Percentiles rank a stretch among this genome's conserved stretches.
Evolutionary conservation across 225 moss, liverwort and hornwort species (phyloP).

Genomic region (Pleurozium schreberi): DNA sequence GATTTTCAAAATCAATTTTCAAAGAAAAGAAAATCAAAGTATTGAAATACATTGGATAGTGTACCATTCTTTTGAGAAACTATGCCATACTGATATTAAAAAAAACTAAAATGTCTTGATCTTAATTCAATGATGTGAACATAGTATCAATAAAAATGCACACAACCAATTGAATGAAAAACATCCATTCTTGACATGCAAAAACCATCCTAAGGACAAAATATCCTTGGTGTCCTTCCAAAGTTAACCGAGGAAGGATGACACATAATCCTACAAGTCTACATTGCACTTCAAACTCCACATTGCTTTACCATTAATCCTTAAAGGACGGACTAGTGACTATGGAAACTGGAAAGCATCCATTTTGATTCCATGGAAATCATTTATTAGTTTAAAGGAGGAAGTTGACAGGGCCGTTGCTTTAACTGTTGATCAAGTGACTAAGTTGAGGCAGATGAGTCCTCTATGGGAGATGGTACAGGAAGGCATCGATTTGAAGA

Average conservation of each 20-base stretch:
- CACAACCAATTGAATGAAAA: not conserved
- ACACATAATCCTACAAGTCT: too few species aligned
- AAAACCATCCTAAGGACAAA: not conserved
- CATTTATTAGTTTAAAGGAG: too few species aligned
- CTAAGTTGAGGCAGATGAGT: slow-evolving; percentile 86
- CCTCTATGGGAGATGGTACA: slow-evolving; percentile 99
- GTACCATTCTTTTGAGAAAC: not conserved
- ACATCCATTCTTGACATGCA: not conserved
- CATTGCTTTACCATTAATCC: too few species aligned
- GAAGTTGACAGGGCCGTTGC: slow-evolving; percentile 71
- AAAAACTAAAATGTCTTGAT: not conserved
- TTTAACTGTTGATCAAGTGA: slow-evolving; percentile 76
- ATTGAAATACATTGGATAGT: not conserved
- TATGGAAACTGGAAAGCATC: too few species aligned
- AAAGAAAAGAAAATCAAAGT: not conserved
- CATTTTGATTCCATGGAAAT: too few species aligned
- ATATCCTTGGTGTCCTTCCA: not conserved
- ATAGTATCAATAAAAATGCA: not conserved
- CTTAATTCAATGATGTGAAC: not conserved
- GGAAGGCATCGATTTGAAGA: slow-evolving; percentile 95
- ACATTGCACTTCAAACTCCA: too few species aligned
- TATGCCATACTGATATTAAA: rapidly evolving
- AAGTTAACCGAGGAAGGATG: too few species aligned
- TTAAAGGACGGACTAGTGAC: too few species aligned
- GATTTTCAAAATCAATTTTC: not conserved